Percentiles rank a stretch among this genome's conserved stretches.
phyloP scores from a whole-genome alignment of 2,329 filamentous ascomycete species.

The Xylaria sp. region DNA sequence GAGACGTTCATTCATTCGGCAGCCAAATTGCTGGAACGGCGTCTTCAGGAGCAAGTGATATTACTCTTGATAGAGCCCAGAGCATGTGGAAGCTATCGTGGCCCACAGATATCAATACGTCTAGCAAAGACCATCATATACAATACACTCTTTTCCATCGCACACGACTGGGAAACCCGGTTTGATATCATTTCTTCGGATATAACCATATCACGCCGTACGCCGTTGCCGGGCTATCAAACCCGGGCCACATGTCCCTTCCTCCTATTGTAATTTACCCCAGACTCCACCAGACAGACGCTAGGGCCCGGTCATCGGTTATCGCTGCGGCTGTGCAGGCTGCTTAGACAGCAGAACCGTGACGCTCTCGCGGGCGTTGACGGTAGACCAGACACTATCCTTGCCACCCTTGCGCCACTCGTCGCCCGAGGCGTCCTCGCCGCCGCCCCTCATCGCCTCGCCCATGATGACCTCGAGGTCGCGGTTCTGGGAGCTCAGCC shows the following conservation, averaged over 20 bases:
- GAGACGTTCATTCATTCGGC: no score
- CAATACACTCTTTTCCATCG: no score
- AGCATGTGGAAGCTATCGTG: not conserved
- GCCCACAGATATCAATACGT: not conserved
- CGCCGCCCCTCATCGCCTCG: constrained; percentile 69
- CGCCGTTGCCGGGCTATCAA: constrained; percentile 8
- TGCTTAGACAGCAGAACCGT: constrained; percentile 62
- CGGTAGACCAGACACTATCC: constrained; percentile 58
- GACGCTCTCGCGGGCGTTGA: constrained; percentile 65
- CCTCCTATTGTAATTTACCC: no score
- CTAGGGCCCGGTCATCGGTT: not conserved
- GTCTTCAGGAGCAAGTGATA: not conserved
- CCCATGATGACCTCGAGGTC: constrained; percentile 88
- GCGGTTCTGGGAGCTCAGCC: constrained; percentile 88
- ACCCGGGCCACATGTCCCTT: not conserved
- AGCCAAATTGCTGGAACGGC: no score
- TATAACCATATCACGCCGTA: constrained; percentile 17
- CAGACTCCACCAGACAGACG: not conserved
- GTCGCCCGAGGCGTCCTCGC: constrained; percentile 58
- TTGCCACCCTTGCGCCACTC: constrained; percentile 69
- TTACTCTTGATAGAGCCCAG: no score
- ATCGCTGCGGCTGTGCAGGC: constrained; percentile 34
- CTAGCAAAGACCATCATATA: not conserved
- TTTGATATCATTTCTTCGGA: not conserved
- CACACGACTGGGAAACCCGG: no score